Conservation (phyloP, 768 basidiomycete genomes). For the Pisolithus sp. region DNA sequence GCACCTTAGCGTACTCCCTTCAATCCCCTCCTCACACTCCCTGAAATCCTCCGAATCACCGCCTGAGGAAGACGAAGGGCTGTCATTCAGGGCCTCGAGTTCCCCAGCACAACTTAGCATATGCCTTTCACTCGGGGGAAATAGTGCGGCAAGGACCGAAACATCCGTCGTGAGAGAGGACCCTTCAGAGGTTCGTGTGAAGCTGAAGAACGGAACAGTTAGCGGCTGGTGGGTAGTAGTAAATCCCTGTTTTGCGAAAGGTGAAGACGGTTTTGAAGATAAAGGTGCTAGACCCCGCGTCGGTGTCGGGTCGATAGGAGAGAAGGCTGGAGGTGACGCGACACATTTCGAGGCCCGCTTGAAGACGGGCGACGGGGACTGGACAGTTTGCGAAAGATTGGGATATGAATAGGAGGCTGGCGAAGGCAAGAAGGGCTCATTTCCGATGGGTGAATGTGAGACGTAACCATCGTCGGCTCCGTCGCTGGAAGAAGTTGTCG, state of each 20-base stretch:
- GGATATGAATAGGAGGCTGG: conserved; percentile 38
- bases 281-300: conserved; percentile 7
- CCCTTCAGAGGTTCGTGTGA: conserved; percentile 71
- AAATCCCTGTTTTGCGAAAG: conserved; percentile 9
- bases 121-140: conserved; percentile 64
- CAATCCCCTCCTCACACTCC: conserved; percentile 31
- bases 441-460: conserved; percentile 48
- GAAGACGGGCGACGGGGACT: conserved; percentile 24
- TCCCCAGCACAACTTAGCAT: conserved; percentile 72
- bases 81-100: conserved; percentile 50
- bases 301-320: conserved; percentile 17
- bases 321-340: conserved; percentile 27
- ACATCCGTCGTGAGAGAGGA: conserved; percentile 73
- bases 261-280: conserved; percentile 3
- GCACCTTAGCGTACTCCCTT: conserved; percentile 49
- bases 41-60: conserved; percentile 31
- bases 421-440: conserved; percentile 29
- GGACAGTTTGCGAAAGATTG: conserved; percentile 31
- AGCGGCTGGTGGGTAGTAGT: conserved; percentile 3
- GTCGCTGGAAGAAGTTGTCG: conserved; percentile 20
- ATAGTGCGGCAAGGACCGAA: conserved; percentile 57
- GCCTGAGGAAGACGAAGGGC: neutral
- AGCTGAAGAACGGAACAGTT: conserved; percentile 70
- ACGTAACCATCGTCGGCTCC: conserved; percentile 48
- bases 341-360: conserved; percentile 35